These are phyloP conservation scores for Wickerhamiella azyma DNA, from an alignment of 805 yeast species.

Conservation along the genomic window DNA sequence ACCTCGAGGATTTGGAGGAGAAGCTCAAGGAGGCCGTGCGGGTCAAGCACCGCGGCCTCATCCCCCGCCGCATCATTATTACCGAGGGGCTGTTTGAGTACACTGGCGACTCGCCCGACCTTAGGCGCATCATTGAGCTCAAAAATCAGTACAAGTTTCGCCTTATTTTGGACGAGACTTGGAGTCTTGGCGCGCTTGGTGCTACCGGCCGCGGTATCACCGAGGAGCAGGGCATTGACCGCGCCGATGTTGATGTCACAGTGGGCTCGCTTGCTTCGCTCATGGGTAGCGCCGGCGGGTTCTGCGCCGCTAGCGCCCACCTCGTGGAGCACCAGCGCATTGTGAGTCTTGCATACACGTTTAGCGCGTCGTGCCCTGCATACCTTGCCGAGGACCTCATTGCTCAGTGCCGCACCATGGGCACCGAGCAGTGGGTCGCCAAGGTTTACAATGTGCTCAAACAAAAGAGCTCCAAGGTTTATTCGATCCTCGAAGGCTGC, in stretches of 20 bases:
- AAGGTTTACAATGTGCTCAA: slow-evolving; percentile 19
- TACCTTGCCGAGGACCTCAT: slow-evolving; percentile 44
- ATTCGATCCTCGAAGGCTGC: slow-evolving; percentile 11
- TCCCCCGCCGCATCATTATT: slow-evolving; percentile 80
- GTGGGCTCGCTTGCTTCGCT: slow-evolving; percentile 75
- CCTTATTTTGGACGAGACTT: slow-evolving; percentile 73
- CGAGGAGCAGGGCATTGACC: slow-evolving; percentile 56
- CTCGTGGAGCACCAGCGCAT: slow-evolving; percentile 90
- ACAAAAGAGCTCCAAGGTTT: slow-evolving; percentile 15
- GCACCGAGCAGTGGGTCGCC: slow-evolving; percentile 22
- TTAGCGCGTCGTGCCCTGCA: slow-evolving; percentile 90
- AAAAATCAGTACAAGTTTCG: slow-evolving; percentile 76
- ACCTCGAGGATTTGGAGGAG: slow-evolving; percentile 65
- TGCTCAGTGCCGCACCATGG: slow-evolving; percentile 16
- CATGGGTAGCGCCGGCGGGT: slow-evolving; percentile 82
- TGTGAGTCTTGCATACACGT: slow-evolving; percentile 78
- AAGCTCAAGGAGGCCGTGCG: slow-evolving; percentile 44
- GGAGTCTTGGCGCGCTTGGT: slow-evolving; percentile 80
- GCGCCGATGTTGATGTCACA: slow-evolving; percentile 67
- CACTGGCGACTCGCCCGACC: slow-evolving; percentile 65
- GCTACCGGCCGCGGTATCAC: slow-evolving; percentile 70
- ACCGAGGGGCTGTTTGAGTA: slow-evolving; percentile 83
- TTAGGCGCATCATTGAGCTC: slow-evolving; percentile 54
- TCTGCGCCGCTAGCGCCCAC: slow-evolving; percentile 70
- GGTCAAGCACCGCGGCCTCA: slow-evolving; percentile 49